Evolutionary conservation across 1,284 basidiomycete species (phyloP).

Genomic region (Coriolopsis trogii): DNA sequence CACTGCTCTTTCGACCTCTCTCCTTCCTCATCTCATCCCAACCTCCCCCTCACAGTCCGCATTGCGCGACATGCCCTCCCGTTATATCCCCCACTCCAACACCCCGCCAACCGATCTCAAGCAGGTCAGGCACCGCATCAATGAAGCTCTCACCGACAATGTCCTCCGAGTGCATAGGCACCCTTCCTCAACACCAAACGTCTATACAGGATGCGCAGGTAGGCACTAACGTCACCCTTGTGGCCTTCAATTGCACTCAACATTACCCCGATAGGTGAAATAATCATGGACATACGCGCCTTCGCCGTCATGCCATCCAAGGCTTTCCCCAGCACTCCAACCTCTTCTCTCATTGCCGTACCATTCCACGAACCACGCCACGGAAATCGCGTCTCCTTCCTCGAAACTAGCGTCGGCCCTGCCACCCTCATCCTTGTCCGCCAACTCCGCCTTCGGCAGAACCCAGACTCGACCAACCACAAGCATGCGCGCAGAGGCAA

Average conservation of each 20-base stretch:
- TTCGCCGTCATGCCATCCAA: slow-evolving; percentile 20
- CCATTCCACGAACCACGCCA: slow-evolving; percentile 22
- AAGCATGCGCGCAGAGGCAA: slow-evolving; percentile 15
- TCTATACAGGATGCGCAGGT: slow-evolving; percentile 32
- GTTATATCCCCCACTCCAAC: slow-evolving; percentile 25
- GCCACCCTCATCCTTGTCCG: slow-evolving; percentile 34
- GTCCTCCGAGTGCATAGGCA: slow-evolving; percentile 30
- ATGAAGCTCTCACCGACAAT: slow-evolving; percentile 25
- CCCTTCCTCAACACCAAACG: slow-evolving; percentile 24
- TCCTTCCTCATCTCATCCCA: not conserved
- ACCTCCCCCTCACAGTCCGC: not conserved
- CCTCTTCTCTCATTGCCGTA: slow-evolving; percentile 17
- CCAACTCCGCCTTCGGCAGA: slow-evolving; percentile 26
- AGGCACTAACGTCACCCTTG: not conserved
- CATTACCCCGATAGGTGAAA: slow-evolving; percentile 20
- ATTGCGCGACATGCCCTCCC: slow-evolving; percentile 5
- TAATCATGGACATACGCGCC: slow-evolving; percentile 33
- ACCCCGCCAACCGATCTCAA: slow-evolving; percentile 21
- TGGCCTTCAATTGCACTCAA: not conserved
- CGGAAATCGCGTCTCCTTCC: slow-evolving; percentile 32
- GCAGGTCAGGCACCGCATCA: slow-evolving; percentile 18
- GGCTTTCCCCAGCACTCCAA: slow-evolving; percentile 18
- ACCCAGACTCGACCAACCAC: slow-evolving; percentile 12
- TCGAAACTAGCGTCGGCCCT: slow-evolving; percentile 37
- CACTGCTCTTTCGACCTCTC: not conserved